phyloP scores from a whole-genome alignment of 208 protist species.

The Kentomonas sorsogonicus region DNA sequence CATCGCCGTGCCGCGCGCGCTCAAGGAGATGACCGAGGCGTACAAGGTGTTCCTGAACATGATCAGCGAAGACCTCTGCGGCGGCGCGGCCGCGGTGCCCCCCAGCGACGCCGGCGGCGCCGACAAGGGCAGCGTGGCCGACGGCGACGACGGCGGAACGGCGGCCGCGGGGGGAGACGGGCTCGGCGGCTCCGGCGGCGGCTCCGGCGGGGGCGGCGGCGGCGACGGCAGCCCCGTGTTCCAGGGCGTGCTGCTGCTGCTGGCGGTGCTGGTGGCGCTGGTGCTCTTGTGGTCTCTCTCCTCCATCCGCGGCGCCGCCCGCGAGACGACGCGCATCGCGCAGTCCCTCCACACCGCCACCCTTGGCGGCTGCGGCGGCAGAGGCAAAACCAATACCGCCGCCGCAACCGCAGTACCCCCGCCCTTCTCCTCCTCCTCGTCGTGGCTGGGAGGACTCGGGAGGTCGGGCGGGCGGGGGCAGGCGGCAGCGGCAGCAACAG shows the following conservation, averaged over 20 bases:
- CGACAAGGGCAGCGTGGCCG: slow-evolving; percentile 7
- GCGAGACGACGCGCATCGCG: slow-evolving; percentile 21
- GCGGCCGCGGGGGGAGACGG: too few relatives aligned
- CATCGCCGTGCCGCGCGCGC: slow-evolving; percentile 57
- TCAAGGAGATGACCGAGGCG: slow-evolving; percentile 70
- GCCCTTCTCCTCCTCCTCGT: slow-evolving; percentile 2
- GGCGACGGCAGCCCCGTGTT: slow-evolving; percentile 34
- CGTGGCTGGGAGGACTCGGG: too few relatives aligned
- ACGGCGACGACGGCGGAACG: too few relatives aligned
- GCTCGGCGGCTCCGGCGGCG: too few relatives aligned
- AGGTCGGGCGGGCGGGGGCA: too few relatives aligned
- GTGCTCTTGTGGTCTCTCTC: slow-evolving; percentile 44
- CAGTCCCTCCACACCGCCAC: too few relatives aligned
- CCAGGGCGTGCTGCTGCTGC: slow-evolving; percentile 51
- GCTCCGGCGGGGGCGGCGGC: slow-evolving; percentile 12
- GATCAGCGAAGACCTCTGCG: slow-evolving; percentile 59
- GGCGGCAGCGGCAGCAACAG: too few relatives aligned
- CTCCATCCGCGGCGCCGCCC: slow-evolving; percentile 26
- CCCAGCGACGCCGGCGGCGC: neutral
- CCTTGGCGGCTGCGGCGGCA: neutral
- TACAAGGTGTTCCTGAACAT: slow-evolving; percentile 78
- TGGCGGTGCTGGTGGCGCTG: slow-evolving; percentile 56
- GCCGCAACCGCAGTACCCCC: too few relatives aligned
- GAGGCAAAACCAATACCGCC: neutral
- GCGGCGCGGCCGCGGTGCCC: slow-evolving; percentile 17